Base-by-base conservation (phyloP, 129 eudicot species). In the Saussurea involucrata region DNA sequence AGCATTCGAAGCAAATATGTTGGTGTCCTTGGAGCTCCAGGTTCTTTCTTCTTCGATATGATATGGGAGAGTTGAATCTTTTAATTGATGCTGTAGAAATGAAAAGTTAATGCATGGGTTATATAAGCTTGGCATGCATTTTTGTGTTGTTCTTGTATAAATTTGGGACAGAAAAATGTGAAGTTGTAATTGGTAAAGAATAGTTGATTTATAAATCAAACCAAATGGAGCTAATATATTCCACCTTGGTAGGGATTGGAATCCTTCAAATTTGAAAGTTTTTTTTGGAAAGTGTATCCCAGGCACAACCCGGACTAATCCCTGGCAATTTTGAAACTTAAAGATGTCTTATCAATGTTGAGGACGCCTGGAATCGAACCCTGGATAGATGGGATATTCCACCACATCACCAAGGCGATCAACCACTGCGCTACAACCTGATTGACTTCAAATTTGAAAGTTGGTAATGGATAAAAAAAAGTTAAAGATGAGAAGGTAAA, bases 1-100 rank as follows among this genome's bases (percentile, higher is more conserved):
- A 78, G 55, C 98, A 93, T 71, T 80, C 95, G 21, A 88, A 90
- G 81, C 87, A 76, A 63, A 72, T 90, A 36, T 93, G 98, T 68
- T 58, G 76, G 7, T 93, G 98, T 81, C 72, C 91, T 27, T 87
- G 91, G 95, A 82, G 81, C 42, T 78, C 74, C 58, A 86, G 85
- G 76, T 42, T 73, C 61, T 80, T 90, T 63, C 82, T 83, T 66
- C 76, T 84, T 64, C 92, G 92, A 11, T 75, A 87, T 73, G 73
- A 72, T 33, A 84, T 84, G 33, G 25, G 33, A 21, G 97, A 93
- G 63, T 84, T 93, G 77, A 65, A 88, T 55, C 46, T 69, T 25
- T 82, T 93, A 7, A 84, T 84, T 21, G 85, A 87, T 72, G 92
- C 89, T 61, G 68, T 91, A 53, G 88, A 87, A 79, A 90, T 91